Percentiles rank a stretch among this genome's conserved stretches.
phyloP scores from a whole-genome alignment of 2,329 filamentous ascomycete species.

The Exserohilum rostratum region DNA sequence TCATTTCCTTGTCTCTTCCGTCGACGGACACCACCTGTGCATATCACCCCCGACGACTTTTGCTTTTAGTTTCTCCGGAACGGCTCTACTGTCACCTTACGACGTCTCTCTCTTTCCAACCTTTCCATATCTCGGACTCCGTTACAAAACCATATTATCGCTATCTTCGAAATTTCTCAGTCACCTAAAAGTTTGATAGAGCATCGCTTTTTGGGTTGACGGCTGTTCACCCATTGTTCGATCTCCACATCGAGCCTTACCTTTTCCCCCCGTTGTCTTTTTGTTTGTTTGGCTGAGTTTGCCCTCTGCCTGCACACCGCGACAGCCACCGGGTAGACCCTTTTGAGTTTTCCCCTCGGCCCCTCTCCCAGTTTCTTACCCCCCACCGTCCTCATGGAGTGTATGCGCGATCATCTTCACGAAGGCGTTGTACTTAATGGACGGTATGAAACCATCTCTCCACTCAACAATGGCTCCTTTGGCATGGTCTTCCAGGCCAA shows the following conservation, averaged over 20 bases:
- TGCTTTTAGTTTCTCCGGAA: conserved; percentile 35
- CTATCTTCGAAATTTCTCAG: conserved; percentile 40
- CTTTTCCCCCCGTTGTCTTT: conserved; percentile 23
- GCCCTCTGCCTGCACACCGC: conserved; percentile 26
- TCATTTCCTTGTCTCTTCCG: conserved; percentile 50
- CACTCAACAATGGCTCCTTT: conserved; percentile 97
- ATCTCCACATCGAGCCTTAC: conserved; percentile 37
- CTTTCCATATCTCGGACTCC: conserved; percentile 20
- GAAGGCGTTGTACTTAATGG: conserved; percentile 81
- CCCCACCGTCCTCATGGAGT: conserved; percentile 68
- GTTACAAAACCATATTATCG: conserved; percentile 44
- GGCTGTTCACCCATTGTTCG: conserved; percentile 43
- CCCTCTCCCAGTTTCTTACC: conserved; percentile 24
- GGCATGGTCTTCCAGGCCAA: conserved; percentile 96
- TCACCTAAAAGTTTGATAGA: conserved; percentile 49
- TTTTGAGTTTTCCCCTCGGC: conserved; percentile 44
- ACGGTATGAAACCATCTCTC: conserved; percentile 88
- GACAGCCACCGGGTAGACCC: conserved; percentile 41
- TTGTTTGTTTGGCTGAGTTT: conserved; percentile 24
- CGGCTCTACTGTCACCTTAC: conserved; percentile 39
- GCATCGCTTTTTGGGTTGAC: conserved; percentile 44
- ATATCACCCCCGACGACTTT: conserved; percentile 49
- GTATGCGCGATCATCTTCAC: conserved; percentile 81
- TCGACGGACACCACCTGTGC: conserved; percentile 47
- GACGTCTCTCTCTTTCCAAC: conserved; percentile 30